These are phyloP conservation scores for Teunomyces pallodes DNA, from an alignment of 805 yeast genomes.

Conservation along the genomic window DNA sequence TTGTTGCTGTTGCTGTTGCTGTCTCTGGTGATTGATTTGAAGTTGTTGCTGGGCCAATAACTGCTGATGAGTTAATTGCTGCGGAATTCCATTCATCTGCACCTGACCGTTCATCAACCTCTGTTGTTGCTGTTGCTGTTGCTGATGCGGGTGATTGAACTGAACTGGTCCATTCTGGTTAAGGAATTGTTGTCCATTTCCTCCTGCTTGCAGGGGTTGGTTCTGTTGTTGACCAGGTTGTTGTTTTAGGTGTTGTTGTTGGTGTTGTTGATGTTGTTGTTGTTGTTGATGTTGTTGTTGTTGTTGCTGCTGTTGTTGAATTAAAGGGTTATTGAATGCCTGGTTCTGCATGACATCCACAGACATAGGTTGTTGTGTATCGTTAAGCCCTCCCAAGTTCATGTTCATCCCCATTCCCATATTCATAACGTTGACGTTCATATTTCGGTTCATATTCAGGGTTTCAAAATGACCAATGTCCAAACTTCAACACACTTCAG, in stretches of 20 bases:
- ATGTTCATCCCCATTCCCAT: conserved; percentile 10
- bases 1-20: conserved; percentile 8
- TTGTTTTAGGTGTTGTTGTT: conserved; percentile 3
- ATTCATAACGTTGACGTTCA: conserved; percentile 9
- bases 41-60: conserved; percentile 12
- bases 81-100: conserved; percentile 8
- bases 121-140: conserved; percentile 7
- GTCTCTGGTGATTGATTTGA: conserved; percentile 9
- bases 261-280: conserved; percentile 5
- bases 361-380: conserved; percentile 9
- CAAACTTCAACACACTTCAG: conserved; percentile 2
- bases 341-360: conserved; percentile 9
- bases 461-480: neutral
- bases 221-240: conserved; percentile 2
- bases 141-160: conserved; percentile 1
- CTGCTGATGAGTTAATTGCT: conserved; percentile 7
- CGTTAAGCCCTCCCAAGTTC: conserved; percentile 6
- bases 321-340: conserved; percentile 5
- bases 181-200: neutral
- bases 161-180: neutral
- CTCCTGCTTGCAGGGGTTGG: neutral
- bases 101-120: conserved; percentile 6
- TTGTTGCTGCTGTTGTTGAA: conserved; percentile 9
- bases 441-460: conserved; percentile 9
- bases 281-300: conserved; percentile 11